phyloP scores from a whole-genome alignment of 2,329 filamentous ascomycete genomes.

The Xylariaceae sp. region DNA sequence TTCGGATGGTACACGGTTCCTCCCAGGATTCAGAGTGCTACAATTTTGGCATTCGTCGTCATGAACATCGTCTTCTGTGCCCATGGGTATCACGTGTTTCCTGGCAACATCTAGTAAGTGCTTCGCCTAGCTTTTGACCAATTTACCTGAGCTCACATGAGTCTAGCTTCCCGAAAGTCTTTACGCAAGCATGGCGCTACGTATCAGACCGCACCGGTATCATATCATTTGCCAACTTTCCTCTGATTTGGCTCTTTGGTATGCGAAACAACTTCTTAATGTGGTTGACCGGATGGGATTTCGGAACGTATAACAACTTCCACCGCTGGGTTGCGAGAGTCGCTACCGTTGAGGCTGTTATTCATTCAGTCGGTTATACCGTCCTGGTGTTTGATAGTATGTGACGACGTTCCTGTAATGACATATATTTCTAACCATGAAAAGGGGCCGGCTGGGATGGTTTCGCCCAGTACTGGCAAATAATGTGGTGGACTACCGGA shows the following conservation, averaged over 20 bases:
- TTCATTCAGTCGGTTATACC: constrained; percentile 65
- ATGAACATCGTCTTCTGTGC: constrained; percentile 44
- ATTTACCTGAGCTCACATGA: constrained; percentile 4
- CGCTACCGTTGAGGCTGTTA: constrained; percentile 61
- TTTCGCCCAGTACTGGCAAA: constrained; percentile 42
- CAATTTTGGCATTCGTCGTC: constrained; percentile 41
- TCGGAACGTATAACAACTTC: constrained; percentile 67
- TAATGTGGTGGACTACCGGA: constrained; percentile 55
- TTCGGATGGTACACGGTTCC: constrained; percentile 50
- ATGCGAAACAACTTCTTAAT: constrained; percentile 68
- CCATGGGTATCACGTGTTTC: constrained; percentile 42
- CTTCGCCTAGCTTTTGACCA: not conserved
- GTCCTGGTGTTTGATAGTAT: constrained; percentile 45
- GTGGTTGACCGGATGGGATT: constrained; percentile 71
- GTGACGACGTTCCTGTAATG: not conserved
- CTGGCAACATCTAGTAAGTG: constrained; percentile 45
- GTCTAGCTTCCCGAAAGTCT: constrained; percentile 39
- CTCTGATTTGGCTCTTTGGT: constrained; percentile 67
- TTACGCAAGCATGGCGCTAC: constrained; percentile 52
- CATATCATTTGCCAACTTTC: constrained; percentile 65
- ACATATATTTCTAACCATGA: not conserved
- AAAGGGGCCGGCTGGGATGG: constrained; percentile 39
- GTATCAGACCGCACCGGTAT: constrained; percentile 66
- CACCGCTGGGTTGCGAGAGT: constrained; percentile 69
- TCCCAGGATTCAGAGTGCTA: constrained; percentile 46